These are phyloP conservation scores for Sclerotinia sclerotiorum DNA, from an alignment of 2,329 filamentous ascomycete species.

Conservation along the genomic window DNA sequence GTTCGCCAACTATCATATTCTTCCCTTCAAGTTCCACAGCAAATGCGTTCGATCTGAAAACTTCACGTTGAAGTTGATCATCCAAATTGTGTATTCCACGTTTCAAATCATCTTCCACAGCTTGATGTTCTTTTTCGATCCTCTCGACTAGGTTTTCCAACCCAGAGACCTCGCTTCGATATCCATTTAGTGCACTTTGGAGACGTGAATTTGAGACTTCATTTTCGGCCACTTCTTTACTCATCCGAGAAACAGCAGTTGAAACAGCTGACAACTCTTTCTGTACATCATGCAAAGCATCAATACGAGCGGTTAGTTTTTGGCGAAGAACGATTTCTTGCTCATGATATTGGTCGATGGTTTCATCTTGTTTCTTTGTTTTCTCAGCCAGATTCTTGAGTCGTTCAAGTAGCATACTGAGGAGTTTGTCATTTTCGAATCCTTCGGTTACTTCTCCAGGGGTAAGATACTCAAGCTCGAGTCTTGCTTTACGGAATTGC, in stretches of 20 bases:
- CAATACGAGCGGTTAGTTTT: constrained; percentile 55
- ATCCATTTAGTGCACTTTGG: constrained; percentile 52
- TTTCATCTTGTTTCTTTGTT: constrained; percentile 50
- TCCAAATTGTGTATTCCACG: constrained; percentile 29
- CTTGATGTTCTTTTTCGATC: constrained; percentile 46
- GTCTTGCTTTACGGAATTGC: constrained; percentile 56
- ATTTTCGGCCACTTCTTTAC: constrained; percentile 34
- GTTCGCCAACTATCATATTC: constrained; percentile 43
- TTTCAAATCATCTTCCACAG: constrained; percentile 26
- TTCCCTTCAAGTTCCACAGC: constrained; percentile 42
- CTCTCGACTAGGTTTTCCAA: constrained; percentile 53
- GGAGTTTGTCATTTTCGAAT: constrained; percentile 49
- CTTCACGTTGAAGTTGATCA: constrained; percentile 42
- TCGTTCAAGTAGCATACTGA: constrained; percentile 54
- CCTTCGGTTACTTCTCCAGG: constrained; percentile 59
- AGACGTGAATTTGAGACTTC: constrained; percentile 53
- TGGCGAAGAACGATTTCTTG: constrained; percentile 56
- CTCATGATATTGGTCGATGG: constrained; percentile 60
- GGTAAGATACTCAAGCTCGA: constrained; percentile 62
- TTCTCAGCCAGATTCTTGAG: constrained; percentile 52
- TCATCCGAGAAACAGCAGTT: constrained; percentile 25
- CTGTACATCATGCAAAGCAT: constrained; percentile 51
- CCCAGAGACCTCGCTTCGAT: constrained; percentile 54
- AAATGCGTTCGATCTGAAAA: constrained; percentile 38
- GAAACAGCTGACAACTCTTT: constrained; percentile 42